These are phyloP conservation scores for Trichosanthes cucumerina DNA, from an alignment of 306 rosid genomes.

Conservation along the genomic window DNA sequence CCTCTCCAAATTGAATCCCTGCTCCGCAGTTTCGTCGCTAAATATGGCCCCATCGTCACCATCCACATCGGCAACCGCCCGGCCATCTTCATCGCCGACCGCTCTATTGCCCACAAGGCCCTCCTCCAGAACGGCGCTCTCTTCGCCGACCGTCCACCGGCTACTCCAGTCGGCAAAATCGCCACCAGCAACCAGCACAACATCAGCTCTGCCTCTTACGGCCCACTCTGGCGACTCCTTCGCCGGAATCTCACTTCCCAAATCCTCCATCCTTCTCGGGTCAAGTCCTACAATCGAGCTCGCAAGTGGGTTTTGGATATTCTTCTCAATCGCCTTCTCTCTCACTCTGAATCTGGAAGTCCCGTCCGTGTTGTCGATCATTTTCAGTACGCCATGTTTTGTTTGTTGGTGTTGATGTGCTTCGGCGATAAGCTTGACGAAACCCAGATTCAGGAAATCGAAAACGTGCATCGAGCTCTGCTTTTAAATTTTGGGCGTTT, in stretches of 20 bases:
- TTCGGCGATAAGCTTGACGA: constrained; percentile 2
- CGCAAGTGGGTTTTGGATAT: constrained; percentile 10
- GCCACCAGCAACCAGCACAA: not conserved
- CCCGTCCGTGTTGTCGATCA: not conserved
- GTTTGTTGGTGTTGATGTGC: constrained; percentile 10
- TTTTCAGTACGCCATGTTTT: constrained; percentile 11
- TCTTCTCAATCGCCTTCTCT: not conserved
- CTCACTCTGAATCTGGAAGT: not conserved
- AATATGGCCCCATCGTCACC: constrained; percentile 9
- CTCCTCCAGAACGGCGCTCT: constrained; percentile 1
- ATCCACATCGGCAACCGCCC: not conserved
- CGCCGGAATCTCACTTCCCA: constrained; percentile 8
- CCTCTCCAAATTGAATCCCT: not conserved
- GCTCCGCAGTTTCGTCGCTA: not conserved
- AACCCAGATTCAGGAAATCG: constrained; percentile 6
- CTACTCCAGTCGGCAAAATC: not conserved
- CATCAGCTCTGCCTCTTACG: constrained; percentile 3
- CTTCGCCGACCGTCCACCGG: constrained; percentile 12
- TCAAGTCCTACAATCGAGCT: not conserved
- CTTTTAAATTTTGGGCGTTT: constrained; percentile 29
- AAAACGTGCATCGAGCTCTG: constrained; percentile 16
- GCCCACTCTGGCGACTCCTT: constrained; percentile 9
- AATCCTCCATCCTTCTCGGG: constrained; percentile 1
- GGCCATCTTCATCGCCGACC: constrained; percentile 11
- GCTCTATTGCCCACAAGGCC: constrained; percentile 2